phyloP scores from a whole-genome alignment of 306 rosid genomes.

The Coriaria nepalensis region DNA sequence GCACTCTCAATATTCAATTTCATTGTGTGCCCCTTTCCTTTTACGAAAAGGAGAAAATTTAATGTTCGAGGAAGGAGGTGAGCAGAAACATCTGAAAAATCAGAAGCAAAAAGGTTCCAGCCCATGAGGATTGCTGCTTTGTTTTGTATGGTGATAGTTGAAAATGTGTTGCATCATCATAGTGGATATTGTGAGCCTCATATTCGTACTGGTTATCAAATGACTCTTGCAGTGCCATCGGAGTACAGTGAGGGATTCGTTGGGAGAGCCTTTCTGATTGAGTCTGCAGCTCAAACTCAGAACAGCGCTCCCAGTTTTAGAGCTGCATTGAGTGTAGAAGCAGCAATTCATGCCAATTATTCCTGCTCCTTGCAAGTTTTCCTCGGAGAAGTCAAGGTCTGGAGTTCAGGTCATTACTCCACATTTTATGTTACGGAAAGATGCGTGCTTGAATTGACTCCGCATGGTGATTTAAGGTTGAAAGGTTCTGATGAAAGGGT shows the following conservation, averaged over 20 bases:
- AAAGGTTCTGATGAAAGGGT: constrained; percentile 49
- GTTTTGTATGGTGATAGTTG: constrained; percentile 22
- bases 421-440: constrained; percentile 39
- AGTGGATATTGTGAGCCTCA: constrained; percentile 31
- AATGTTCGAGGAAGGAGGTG: too few relatives aligned
- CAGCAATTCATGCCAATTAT: constrained; percentile 24
- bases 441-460: constrained; percentile 49
- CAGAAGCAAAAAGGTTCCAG: not conserved
- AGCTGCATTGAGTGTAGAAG: constrained; percentile 58
- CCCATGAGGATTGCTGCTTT: constrained; percentile 40
- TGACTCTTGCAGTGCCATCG: constrained; percentile 43
- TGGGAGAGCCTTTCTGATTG: constrained; percentile 52
- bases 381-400: constrained; percentile 76
- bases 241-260: constrained; percentile 34
- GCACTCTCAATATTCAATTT: constrained; percentile 26
- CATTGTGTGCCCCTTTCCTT: too few relatives aligned
- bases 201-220: constrained; percentile 29
- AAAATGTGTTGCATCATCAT: not conserved
- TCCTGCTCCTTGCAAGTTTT: constrained; percentile 67
- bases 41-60: constrained; percentile 13
- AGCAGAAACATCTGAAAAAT: too few relatives aligned
- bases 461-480: constrained; percentile 66
- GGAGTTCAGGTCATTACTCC: constrained; percentile 75
- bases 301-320: constrained; percentile 37
- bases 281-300: constrained; percentile 17